These are phyloP conservation scores for Naematelia encephala DNA, from an alignment of 768 basidiomycete genomes.

Conservation along the genomic window DNA sequence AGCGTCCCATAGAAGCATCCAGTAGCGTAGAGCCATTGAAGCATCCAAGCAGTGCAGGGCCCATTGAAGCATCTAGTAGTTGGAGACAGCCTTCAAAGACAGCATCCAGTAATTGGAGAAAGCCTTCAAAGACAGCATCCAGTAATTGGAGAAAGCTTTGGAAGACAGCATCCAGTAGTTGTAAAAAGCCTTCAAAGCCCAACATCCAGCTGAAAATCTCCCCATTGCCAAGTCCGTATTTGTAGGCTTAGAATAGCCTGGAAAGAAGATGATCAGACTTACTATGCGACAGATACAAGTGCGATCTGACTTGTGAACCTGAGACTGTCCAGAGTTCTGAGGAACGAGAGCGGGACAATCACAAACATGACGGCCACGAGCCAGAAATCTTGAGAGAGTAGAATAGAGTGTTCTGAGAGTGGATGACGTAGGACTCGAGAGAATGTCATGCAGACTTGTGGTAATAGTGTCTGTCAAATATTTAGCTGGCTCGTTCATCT, in stretches of 20 bases:
- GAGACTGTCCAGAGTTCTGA: conserved; percentile 77
- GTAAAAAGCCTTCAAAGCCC: neutral
- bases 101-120: neutral
- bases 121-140: neutral
- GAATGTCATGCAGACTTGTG: conserved; percentile 77
- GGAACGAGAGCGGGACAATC: conserved; percentile 71
- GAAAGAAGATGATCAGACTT: conserved; percentile 13
- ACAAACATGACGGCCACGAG: conserved; percentile 70
- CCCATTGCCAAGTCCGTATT: too few species aligned
- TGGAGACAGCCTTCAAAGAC: too few species aligned
- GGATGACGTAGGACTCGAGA: conserved; percentile 72
- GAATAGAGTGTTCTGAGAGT: conserved; percentile 51
- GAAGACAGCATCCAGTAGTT: neutral
- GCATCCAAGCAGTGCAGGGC: too few species aligned
- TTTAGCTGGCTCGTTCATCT: conserved; percentile 65
- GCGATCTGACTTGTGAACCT: conserved; percentile 89
- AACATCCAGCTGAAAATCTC: too few species aligned
- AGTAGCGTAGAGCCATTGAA: too few species aligned
- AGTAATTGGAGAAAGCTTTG: neutral
- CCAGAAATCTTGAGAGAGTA: conserved; percentile 69
- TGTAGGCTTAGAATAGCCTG: too few species aligned
- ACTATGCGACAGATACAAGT: conserved; percentile 80
- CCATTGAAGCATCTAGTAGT: too few species aligned
- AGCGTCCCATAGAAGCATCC: too few species aligned
- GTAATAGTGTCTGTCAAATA: conserved; percentile 84